Evolutionary conservation across 1,284 basidiomycete species (phyloP).

Genomic region (Pseudozyma pruni): DNA sequence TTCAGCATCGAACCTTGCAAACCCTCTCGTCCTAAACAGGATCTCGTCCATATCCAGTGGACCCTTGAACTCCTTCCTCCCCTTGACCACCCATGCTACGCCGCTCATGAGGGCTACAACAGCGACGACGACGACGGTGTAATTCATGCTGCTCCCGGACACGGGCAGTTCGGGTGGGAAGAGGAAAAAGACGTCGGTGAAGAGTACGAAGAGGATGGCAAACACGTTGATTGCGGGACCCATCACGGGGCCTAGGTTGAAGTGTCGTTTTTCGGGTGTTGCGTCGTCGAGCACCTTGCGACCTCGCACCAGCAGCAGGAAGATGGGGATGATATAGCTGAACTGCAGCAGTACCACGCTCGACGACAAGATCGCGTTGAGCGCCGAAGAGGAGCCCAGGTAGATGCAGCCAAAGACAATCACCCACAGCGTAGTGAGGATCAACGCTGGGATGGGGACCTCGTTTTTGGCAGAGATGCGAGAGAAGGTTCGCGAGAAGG

Average conservation of each 20-base stretch:
- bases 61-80: constrained; percentile 48
- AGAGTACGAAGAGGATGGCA: constrained; percentile 68
- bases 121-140: constrained; percentile 66
- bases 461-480: constrained; percentile 69
- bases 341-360: constrained; percentile 70
- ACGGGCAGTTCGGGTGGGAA: constrained; percentile 70
- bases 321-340: constrained; percentile 69
- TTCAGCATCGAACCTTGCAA: constrained; percentile 14
- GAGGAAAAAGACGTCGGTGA: constrained; percentile 71
- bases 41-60: constrained; percentile 49
- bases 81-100: constrained; percentile 46
- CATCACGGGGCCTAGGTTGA: constrained; percentile 35
- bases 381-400: constrained; percentile 72
- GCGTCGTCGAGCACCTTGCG: constrained; percentile 66
- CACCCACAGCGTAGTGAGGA: constrained; percentile 72
- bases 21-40: constrained; percentile 32
- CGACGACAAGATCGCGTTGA: constrained; percentile 70
- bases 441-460: constrained; percentile 70
- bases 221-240: constrained; percentile 68
- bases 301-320: constrained; percentile 69
- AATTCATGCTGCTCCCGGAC: constrained; percentile 69
- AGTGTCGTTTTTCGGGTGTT: constrained; percentile 19
- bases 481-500: constrained; percentile 73
- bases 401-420: constrained; percentile 67
- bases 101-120: constrained; percentile 41